phyloP scores from a whole-genome alignment of 768 basidiomycete genomes.

The Porphyrellus cyaneotinctus region DNA sequence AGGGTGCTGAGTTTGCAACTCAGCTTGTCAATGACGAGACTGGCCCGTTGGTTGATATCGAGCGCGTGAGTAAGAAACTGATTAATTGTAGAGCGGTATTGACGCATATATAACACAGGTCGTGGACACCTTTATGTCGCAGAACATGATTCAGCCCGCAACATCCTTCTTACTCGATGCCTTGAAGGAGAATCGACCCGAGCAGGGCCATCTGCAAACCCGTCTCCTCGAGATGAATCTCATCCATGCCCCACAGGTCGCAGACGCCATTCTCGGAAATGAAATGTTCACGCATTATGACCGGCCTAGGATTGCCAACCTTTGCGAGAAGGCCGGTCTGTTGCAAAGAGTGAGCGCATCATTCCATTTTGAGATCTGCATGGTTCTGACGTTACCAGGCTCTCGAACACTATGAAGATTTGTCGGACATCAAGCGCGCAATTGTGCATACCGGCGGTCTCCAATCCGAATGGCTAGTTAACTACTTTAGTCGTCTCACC shows the following conservation, averaged over 20 bases:
- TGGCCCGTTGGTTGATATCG: constrained; percentile 90
- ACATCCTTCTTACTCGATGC: constrained; percentile 97
- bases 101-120: constrained; percentile 44
- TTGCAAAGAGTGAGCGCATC: constrained; percentile 71
- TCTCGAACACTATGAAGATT: constrained; percentile 95
- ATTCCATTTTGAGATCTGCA: not conserved
- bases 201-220: constrained; percentile 94
- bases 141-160: constrained; percentile 99
- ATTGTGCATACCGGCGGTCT: constrained; percentile 88
- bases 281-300: constrained; percentile 99
- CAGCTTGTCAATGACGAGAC: constrained; percentile 91
- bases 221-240: constrained; percentile 98
- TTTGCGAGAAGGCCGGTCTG: constrained; percentile 97
- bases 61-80: constrained; percentile 54
- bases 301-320: constrained; percentile 91
- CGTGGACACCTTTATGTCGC: constrained; percentile 98
- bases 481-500: constrained; percentile 94
- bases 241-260: constrained; percentile 95
- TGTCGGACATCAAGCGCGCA: constrained; percentile 98
- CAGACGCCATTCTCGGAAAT: constrained; percentile 97
- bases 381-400: constrained; percentile 53
- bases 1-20: constrained; percentile 96
- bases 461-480: constrained; percentile 93
- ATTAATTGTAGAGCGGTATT: not conserved
- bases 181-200: constrained; percentile 96